These are phyloP conservation scores for Parmales sp. DNA, from an alignment of 108 stramenopile species.

Conservation along the genomic window DNA sequence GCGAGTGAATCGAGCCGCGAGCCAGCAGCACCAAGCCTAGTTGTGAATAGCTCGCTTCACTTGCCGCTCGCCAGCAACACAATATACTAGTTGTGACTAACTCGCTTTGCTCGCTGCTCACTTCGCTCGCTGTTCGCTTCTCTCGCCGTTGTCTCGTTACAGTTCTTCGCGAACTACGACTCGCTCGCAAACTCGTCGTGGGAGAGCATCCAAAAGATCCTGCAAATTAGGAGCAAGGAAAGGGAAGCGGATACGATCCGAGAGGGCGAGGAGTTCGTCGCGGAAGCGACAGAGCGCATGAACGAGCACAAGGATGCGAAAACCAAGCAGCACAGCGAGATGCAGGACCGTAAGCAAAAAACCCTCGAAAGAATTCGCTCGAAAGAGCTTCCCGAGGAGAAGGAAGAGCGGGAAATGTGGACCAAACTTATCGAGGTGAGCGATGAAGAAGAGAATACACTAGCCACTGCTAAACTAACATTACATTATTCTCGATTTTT, in stretches of 20 bases:
- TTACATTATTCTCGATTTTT: neutral
- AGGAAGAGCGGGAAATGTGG: constrained; percentile 5
- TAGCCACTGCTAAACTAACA: too few species aligned
- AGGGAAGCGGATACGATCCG: constrained; percentile 5
- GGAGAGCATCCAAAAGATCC: constrained; percentile 1
- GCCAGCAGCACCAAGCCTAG: too few species aligned
- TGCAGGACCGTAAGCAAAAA: neutral
- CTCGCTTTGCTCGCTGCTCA: too few species aligned
- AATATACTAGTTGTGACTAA: too few species aligned
- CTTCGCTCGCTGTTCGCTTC: too few species aligned
- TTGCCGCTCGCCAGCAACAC: too few species aligned
- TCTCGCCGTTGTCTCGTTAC: too few species aligned
- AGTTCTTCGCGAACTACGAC: constrained; percentile 12
- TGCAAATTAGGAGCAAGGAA: constrained; percentile 11
- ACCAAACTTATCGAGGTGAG: neutral
- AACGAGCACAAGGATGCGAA: neutral
- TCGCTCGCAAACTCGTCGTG: neutral
- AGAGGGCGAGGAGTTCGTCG: neutral
- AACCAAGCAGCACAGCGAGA: neutral
- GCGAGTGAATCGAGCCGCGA: too few species aligned
- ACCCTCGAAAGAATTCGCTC: neutral
- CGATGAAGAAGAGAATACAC: neutral
- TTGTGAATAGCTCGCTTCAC: too few species aligned
- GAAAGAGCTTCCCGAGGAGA: neutral
- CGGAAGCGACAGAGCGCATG: neutral